Evolutionary conservation across 2,329 filamentous ascomycete genomes (phyloP), one percentile per base, ranked within the genome.

Genomic region (Calonectria crousiana): DNA sequence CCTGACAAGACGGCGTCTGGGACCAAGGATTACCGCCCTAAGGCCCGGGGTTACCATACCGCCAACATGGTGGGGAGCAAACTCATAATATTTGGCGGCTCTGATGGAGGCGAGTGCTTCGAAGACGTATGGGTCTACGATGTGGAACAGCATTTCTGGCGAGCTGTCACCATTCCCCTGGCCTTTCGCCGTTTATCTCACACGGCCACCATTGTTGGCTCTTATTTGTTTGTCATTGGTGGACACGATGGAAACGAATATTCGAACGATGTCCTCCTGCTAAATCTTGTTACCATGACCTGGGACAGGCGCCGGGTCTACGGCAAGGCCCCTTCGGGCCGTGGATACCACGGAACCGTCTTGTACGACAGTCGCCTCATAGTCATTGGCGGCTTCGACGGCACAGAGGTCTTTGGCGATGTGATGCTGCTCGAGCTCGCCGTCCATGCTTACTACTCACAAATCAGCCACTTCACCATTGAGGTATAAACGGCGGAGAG

Each of bases 91-190:
- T 94, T 90, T 81, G 92, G 92, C 49, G 92, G 92, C 41, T 93
- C 91, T 4, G 92, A 94, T 81, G 92, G 92, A 76, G 91, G 91
- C 67, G 92, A 94, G 83, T 94, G 92, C 84, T 94, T 94, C 84
- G 90, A 92, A 81, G 92, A 94, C 80, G 92, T 94, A 51, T 94
- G 92, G 92, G 90, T 94, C 36, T 94, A 93, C 84, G 92, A 94
- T 81, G 90, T 93, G 8, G 92, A 94, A 66, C 88, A 87, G 49
- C 87, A 89, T 72, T 77, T 86, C 30, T 94, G 93, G 91, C 90
- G 89, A 74, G 81, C 86, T 9, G 92, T 93, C 70, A 82, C 86
- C 72, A 92, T 93, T 30, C 88, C 91, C 26, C 81, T 90, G 44
- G 90, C 90, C n/a, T 93, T 89, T 82, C 89, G 91, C 49, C 90